Evolutionary conservation across 2,329 filamentous ascomycete genomes (phyloP).

Genomic region (Plenodomus biglobosus): DNA sequence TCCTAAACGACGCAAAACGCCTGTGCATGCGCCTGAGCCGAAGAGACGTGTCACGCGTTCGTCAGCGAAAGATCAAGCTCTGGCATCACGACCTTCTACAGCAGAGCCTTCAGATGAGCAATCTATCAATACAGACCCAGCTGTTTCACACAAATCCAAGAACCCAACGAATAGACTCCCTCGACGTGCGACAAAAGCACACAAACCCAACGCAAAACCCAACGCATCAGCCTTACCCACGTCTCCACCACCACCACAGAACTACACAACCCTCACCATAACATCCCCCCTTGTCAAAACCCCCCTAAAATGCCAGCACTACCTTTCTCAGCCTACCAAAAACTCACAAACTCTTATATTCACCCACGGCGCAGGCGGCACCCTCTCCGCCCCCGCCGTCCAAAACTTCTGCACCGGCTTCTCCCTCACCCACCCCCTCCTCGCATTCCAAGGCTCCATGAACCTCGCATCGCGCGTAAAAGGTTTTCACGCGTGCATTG

Average conservation of each 20-base stretch:
- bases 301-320: conserved; percentile 24
- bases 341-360: conserved; percentile 37
- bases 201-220: not conserved
- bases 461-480: conserved; percentile 45
- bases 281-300: conserved; percentile 19
- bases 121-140: not conserved
- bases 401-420: conserved; percentile 47
- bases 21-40: not conserved
- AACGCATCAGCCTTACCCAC: not conserved
- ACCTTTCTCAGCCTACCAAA: conserved; percentile 2
- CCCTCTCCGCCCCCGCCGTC: conserved; percentile 43
- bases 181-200: not conserved
- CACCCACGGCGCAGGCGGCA: conserved; percentile 51
- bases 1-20: conserved; percentile 7
- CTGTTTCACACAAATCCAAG: no score
- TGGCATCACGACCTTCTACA: not conserved
- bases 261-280: conserved; percentile 11
- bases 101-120: not conserved
- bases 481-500: conserved; percentile 43
- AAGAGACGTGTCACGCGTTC: conserved; percentile 16
- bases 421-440: conserved; percentile 17
- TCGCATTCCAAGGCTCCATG: conserved; percentile 47
- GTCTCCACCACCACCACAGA: not conserved
- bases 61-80: conserved; percentile 1
- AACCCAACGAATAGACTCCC: no score